Base-by-base conservation (phyloP, 306 rosid genomes). In the Sesbania bispinosa region DNA sequence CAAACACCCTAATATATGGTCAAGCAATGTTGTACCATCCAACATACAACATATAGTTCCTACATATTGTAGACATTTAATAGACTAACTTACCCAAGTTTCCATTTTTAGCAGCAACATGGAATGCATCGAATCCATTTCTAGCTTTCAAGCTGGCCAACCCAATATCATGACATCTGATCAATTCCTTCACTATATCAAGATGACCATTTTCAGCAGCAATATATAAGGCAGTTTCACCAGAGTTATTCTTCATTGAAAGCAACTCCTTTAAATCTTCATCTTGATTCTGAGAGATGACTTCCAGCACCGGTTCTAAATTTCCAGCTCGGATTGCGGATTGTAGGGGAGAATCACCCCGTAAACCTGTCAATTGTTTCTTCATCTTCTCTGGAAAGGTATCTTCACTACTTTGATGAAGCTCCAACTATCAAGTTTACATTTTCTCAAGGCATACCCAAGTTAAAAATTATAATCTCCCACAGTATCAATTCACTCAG, bases 91-190 rank as follows among this genome's bases (percentile, higher is more conserved):
- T 36, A 88, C 97, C 94, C 42, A 90, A 62, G 71, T 84, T 45
- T 57, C 94, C 97, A 77, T 84, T 86, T 80, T 88, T 88, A 70
- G 97, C 85, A 86, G 94, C 92, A 75, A 90, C 35, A 46, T 84
- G 97, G 58, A 90, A 90, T 35, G 97, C 90, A 73, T 90, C 97
- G 27, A 43, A 86, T 36, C 90, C 88, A 81, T 85, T 86, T 78
- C 81, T 76, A 79, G 97, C 94, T 81, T 83, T 90, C 68, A 58
- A 30, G 38, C 85, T 19, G 54, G 87, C 94, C 77, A 82, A 58
- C 7, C 83, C 74, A 78, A 54, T 19, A 67, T 90, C 90, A 63
- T 81, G 82, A 69, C 75, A 72, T 73, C 43, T 71, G 47, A 90
- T 83, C 85, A 88, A 55, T 72, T 71, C 86, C 78, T 86, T 83